Evolutionary conservation across 164 flowering plant genomes (phyloP).

Genomic region (Tetracentron sinense): DNA sequence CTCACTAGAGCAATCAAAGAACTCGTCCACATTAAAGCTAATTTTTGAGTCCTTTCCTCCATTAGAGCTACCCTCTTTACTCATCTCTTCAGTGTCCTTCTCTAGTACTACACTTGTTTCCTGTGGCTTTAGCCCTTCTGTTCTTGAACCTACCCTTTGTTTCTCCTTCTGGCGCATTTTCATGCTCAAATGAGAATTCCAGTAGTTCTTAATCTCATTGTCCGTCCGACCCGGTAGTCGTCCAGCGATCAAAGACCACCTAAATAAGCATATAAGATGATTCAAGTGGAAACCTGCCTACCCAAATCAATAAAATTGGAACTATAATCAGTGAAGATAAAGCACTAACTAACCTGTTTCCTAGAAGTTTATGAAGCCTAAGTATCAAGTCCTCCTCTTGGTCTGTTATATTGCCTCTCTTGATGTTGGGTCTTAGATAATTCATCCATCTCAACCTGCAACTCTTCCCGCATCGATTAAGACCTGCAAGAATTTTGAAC

Average conservation of each 20-base stretch:
- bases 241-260: constrained; percentile 42
- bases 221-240: constrained; percentile 34
- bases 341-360: constrained; percentile 29
- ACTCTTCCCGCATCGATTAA: constrained; percentile 41
- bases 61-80: neutral
- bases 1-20: neutral
- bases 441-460: constrained; percentile 45
- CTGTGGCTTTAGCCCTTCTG: neutral
- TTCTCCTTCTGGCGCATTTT: constrained; percentile 14
- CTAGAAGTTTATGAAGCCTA: constrained; percentile 37
- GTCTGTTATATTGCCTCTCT: constrained; percentile 34
- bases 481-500: constrained; percentile 19
- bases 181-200: constrained; percentile 38
- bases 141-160: neutral
- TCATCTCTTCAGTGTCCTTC: neutral
- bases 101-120: neutral
- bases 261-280: constrained; percentile 1
- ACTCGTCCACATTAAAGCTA: neutral
- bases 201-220: constrained; percentile 35
- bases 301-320: neutral
- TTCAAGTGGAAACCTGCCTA: neutral
- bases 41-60: neutral
- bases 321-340: neutral
- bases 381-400: constrained; percentile 41
- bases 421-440: constrained; percentile 36